Conservation (phyloP, 2,329 filamentous ascomycete genomes). For the Pseudogymnoascus sp. region DNA sequence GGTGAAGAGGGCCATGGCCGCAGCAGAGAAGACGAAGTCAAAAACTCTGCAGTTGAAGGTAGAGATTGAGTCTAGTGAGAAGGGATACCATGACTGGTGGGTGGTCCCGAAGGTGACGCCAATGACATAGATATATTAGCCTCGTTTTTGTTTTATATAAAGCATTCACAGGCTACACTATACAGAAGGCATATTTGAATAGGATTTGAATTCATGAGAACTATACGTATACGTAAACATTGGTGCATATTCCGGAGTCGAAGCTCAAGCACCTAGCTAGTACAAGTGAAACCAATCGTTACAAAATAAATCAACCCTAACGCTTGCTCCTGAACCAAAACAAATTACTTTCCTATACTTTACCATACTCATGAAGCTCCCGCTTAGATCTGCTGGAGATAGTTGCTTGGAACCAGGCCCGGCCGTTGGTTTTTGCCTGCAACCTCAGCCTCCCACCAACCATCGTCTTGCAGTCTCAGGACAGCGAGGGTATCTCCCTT, state of each 20-base stretch:
- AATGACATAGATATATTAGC: neutral
- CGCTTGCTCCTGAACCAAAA: slow-evolving; percentile 1
- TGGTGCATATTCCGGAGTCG: slow-evolving; percentile 7
- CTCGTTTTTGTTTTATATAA: neutral
- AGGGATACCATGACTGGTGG: slow-evolving; percentile 60
- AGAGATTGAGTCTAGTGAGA: slow-evolving; percentile 46
- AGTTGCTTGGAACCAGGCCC: slow-evolving; percentile 64
- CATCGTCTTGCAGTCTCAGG: slow-evolving; percentile 87
- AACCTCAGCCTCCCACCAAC: slow-evolving; percentile 98
- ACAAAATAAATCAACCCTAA: neutral
- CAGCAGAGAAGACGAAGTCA: slow-evolving; percentile 22
- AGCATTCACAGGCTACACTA: neutral
- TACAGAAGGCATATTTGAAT: slow-evolving; percentile 5
- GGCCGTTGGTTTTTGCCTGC: slow-evolving; percentile 57
- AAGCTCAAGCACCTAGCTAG: neutral
- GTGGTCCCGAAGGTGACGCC: slow-evolving; percentile 43
- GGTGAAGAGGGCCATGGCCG: slow-evolving; percentile 50
- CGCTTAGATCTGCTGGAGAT: slow-evolving; percentile 35
- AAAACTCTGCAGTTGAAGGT: slow-evolving; percentile 35
- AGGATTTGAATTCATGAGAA: slow-evolving; percentile 4
- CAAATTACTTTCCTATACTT: slow-evolving; percentile 2
- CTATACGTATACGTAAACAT: slow-evolving; percentile 4
- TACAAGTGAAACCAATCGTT: neutral
- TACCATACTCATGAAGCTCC: neutral
- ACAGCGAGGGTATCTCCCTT: slow-evolving; percentile 92